Evolutionary conservation across 805 yeast species (phyloP), one percentile per base, ranked within the genome.

Genomic region (Pichia kluyveri): DNA sequence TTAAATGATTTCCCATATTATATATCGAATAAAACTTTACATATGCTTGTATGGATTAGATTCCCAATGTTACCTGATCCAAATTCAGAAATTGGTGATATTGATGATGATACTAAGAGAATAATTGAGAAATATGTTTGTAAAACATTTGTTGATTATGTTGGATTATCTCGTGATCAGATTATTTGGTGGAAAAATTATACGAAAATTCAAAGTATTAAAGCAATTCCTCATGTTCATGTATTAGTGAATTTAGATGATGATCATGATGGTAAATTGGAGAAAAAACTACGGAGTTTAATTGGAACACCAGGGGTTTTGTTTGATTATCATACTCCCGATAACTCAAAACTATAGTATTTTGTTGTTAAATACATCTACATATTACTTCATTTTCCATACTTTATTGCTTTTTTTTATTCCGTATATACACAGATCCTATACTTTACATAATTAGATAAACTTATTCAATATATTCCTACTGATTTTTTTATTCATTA

Each of bases 161-260:
- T 77, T 38, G 73, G 71, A 10, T 59, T 69, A 15, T 56, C 63
- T 8, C 56, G 68, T 28, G 66, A 70, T 5, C 64, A 75, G 38
- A 56, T 75, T 41, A 59, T 70, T 2, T 84, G 91, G 91, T 85
- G 84, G 62, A 73, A 83, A 54, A 85, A 85, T 59, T 83, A 85
- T 77, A 75, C 82, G 8, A 70, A 74, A 8, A 61, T 85, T 39
- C 93, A 85, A 60, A 82, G 88, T 59, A 82, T 85, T 7, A 73
- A 69, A 53, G 70, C 76, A 31, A 67, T 84, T 36, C 82, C 88
- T 26, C 93, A 84, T 59, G 66, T 83, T n/a, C 93, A 84, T 62
- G 76, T 83, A 2, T 57, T 84, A 30, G 53, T 84, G 12, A 72
- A 67, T 43, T 74, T 70, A n/a, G 48, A 43, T 17, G 46, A 44